Base-by-base conservation (phyloP, 2,329 filamentous ascomycete species). In the Furcasterigmium furcatum region DNA sequence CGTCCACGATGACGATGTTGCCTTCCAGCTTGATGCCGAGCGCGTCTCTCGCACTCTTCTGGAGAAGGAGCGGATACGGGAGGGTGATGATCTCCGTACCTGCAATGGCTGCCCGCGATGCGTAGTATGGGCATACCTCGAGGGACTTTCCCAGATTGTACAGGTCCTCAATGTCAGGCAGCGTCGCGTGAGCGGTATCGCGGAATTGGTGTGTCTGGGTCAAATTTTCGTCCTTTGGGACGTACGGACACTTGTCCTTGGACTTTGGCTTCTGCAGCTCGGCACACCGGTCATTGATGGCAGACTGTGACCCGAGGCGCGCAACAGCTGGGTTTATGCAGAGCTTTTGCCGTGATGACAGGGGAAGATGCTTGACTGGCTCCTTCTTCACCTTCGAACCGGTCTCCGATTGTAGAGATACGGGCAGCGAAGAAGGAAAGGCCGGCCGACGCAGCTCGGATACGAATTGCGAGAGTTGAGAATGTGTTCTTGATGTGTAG, bases 121-220 rank as follows among this genome's bases (percentile, higher is more conserved):
- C 91, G 65, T 99, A 99, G 63, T 99, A 99, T 0, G 94, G 92
- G 60, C 94, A 99, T 5, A 97, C 79, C 0, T 84, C 81, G 25
- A 96, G 73, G 41, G 84, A 80, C 56, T 85, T 88, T 4, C 94
- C 94, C 2, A 97, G 71, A 13, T 74, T 72, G 18, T 85, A 85
- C 32, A 97, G 74, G 56, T 99, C 94, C 63, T 99, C 94, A 45
- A 99, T 97, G 58, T 99, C 94, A 3, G 88, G 86, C 8, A 99
- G 79, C 1, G 81, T 90, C 1, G 94, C 91, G 29, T 97, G 71
- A 1, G 88, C 80, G 53, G 88, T 82, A 59, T 97, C 92, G 16
- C 91, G 84, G 55, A 99, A 97, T 41, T 88, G 81, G 45, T 91
- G 81, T 0, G 89, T 81, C 21, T 87, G 70, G 5, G 76, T 70